Base-by-base conservation (phyloP, 768 basidiomycete species). In the Hypholoma fasciculare region DNA sequence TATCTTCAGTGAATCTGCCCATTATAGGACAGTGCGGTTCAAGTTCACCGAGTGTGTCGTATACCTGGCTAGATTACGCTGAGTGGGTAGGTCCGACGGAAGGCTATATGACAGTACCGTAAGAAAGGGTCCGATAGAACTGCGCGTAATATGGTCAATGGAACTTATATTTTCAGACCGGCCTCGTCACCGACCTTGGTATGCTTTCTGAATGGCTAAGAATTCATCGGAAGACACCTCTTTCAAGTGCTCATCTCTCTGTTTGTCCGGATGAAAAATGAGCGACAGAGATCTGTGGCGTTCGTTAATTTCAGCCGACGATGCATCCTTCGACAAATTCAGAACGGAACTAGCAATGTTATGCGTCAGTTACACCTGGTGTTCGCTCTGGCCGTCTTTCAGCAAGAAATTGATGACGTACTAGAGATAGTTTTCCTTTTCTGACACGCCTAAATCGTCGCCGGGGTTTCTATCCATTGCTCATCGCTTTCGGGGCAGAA, bases 181-280 rank as follows among this genome's bases (percentile, higher is more conserved):
- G 11, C 12, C 9, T 8, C 4, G 40, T 9, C 16, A 59, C 77
- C 52, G 64, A 87, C 89, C 83, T 81, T 94, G 86, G 68, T 94
- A 94, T 12, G 93, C 92, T 62, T 87, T 88, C 62, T 93, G 90
- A 19, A 95, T 81, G 68, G 88, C 84, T 16, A 88, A 78, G 61
- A 94, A 94, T 50, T 81, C 82, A 34, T 79, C 77, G 23, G 85
- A 81, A 0, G 93, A 91, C 1, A 82, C 78, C 49, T 74, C 78
- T 66, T 82, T 85, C 58, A 78, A 72, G 16, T 69, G 69, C 52
- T 83, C 81, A 65, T 85, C 83, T 19, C 77, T 80, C 58, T 94
- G 90, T 67, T 88, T 89, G 79, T 96, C 93, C 0, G 93, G 93
- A 64, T 96, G 93, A 61, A 90, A 92, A 17, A 88, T 74, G 27